phyloP scores from a whole-genome alignment of 768 basidiomycete genomes.

The Serpula lacrymans region DNA sequence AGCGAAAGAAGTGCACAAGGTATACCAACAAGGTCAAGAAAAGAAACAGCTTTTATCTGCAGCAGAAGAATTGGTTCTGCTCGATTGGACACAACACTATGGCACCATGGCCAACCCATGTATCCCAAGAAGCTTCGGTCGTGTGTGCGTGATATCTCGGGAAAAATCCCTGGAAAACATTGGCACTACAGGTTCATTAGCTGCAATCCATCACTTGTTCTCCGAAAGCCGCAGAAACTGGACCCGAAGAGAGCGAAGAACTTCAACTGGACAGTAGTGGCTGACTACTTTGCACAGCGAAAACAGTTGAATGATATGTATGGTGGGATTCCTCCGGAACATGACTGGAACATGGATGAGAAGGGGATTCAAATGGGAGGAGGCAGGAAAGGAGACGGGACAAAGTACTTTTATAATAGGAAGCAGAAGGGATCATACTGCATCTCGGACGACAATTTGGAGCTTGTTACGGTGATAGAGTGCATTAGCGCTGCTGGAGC shows the following conservation, averaged over 20 bases:
- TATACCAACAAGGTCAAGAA: constrained; percentile 5
- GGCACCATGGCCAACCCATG: constrained; percentile 6
- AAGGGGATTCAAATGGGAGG: constrained; percentile 11
- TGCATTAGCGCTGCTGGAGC: constrained; percentile 38
- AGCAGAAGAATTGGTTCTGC: constrained; percentile 12
- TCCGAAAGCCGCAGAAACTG: constrained; percentile 23
- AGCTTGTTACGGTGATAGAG: constrained; percentile 47
- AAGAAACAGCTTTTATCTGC: constrained; percentile 16
- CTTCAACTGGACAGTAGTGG: constrained; percentile 25
- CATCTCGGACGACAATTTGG: constrained; percentile 30
- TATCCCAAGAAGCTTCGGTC: constrained; percentile 1
- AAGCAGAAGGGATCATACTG: no score
- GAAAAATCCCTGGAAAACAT: background rate
- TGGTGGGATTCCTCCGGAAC: constrained; percentile 4
- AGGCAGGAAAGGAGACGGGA: no score
- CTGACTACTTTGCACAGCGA: constrained; percentile 1
- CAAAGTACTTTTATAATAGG: constrained; percentile 28
- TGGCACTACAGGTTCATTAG: constrained; percentile 21
- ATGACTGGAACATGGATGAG: constrained; percentile 11
- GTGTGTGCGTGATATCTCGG: background rate
- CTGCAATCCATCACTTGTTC: constrained; percentile 15
- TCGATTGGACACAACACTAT: constrained; percentile 16
- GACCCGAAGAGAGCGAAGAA: constrained; percentile 31
- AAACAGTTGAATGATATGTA: constrained; percentile 1
- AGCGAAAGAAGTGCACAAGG: background rate